phyloP scores from a whole-genome alignment of 164 flowering plant genomes.

The Nymphaea colorata region DNA sequence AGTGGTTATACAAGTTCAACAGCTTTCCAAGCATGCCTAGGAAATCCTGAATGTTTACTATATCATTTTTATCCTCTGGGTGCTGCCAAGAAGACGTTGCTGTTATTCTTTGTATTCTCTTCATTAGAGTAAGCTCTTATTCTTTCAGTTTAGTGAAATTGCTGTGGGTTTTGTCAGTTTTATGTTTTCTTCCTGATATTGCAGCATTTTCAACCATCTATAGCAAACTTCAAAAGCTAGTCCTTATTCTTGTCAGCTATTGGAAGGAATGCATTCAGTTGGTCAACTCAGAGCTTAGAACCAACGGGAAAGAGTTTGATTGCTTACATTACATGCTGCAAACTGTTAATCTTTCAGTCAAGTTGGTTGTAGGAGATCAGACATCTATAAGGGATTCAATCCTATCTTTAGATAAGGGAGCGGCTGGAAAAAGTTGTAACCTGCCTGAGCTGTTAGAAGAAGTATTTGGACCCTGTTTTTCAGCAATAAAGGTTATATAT shows the following conservation, averaged over 20 bases:
- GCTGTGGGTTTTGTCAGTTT: not conserved
- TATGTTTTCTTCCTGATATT: not conserved
- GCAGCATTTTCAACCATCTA: constrained; percentile 28
- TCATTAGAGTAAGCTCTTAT: too few relatives aligned
- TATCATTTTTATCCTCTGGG: too few relatives aligned
- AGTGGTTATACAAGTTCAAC: too few relatives aligned
- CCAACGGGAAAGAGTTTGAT: constrained; percentile 52
- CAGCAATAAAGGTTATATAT: too few relatives aligned
- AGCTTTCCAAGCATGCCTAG: too few relatives aligned
- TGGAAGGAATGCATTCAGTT: constrained; percentile 47
- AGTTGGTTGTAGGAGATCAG: constrained; percentile 3
- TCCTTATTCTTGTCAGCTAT: constrained; percentile 60
- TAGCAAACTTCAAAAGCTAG: constrained; percentile 38
- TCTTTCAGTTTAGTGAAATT: not conserved
- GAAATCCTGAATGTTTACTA: too few relatives aligned
- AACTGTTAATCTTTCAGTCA: constrained; percentile 47
- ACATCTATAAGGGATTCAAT: not conserved
- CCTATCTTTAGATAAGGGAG: too few relatives aligned
- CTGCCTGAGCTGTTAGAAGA: too few relatives aligned
- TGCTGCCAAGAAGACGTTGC: too few relatives aligned
- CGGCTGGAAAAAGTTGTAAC: too few relatives aligned
- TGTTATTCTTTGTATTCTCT: too few relatives aligned
- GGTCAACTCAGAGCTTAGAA: constrained; percentile 19
- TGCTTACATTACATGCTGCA: constrained; percentile 58
- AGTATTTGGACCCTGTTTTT: too few relatives aligned